Percentiles rank a stretch among this genome's conserved stretches.
phyloP scores from a whole-genome alignment of 805 yeast genomes.

The Yarrowia deformans region DNA sequence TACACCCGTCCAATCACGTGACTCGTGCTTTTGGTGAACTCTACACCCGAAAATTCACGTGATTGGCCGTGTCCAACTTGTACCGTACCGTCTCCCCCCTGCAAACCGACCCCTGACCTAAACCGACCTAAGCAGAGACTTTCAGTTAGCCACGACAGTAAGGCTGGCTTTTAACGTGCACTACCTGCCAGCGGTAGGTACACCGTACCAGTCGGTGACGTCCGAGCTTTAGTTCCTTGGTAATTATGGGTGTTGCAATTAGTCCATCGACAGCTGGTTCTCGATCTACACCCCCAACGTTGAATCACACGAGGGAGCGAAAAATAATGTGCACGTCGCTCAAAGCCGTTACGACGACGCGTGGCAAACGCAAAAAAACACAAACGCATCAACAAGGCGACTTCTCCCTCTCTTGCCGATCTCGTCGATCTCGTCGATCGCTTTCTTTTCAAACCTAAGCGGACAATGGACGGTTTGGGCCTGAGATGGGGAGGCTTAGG shows the following conservation, averaged over 20 bases:
- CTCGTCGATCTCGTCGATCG: too few species aligned
- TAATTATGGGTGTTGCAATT: too few species aligned
- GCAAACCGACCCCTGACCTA: neutral
- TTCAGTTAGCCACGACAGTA: neutral
- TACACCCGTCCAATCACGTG: too few species aligned
- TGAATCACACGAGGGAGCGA: too few species aligned
- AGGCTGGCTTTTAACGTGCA: slow-evolving; percentile 8
- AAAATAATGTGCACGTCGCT: neutral
- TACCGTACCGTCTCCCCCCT: neutral
- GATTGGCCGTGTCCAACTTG: neutral
- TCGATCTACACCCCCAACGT: too few species aligned
- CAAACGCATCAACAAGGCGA: neutral
- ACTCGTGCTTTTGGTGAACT: neutral
- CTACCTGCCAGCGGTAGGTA: slow-evolving; percentile 8
- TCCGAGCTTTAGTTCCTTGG: too few species aligned
- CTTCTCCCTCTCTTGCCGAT: slow-evolving; percentile 2
- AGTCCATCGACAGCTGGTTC: too few species aligned
- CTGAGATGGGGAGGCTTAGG: too few species aligned
- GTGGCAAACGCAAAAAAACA: neutral
- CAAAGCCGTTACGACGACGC: neutral
- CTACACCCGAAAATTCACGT: neutral
- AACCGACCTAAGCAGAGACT: neutral
- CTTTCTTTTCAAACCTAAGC: neutral
- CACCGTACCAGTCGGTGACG: neutral
- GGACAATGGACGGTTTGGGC: slow-evolving; percentile 7